phyloP scores from a whole-genome alignment of 257 asterid species.

The Lavandula angustifolia region DNA sequence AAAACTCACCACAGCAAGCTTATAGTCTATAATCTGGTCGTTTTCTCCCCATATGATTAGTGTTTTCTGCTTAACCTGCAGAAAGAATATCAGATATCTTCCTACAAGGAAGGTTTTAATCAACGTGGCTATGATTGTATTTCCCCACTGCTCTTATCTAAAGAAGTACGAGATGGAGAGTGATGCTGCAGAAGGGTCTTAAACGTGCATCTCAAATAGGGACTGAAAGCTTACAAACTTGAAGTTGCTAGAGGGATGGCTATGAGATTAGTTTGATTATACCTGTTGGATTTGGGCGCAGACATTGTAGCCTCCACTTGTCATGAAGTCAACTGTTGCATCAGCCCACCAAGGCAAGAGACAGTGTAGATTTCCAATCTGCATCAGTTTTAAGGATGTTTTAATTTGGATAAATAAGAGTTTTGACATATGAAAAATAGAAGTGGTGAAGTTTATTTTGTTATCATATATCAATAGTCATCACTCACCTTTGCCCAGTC shows the following conservation, averaged over 20 bases:
- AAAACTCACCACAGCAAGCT: constrained; percentile 72
- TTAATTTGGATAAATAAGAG: not conserved
- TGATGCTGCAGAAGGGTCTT: not conserved
- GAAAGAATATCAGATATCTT: constrained; percentile 17
- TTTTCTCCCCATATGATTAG: constrained; percentile 95
- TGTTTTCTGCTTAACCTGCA: constrained; percentile 81
- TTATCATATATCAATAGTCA: not conserved
- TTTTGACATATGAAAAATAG: not conserved
- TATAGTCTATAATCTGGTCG: constrained; percentile 78
- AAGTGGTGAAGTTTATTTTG: not conserved
- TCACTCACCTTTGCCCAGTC: constrained; percentile 86
- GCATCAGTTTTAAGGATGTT: constrained; percentile 23
- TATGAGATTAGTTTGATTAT: not conserved
- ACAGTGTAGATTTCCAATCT: constrained; percentile 92
- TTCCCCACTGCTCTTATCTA: not conserved
- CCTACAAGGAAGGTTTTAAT: not conserved
- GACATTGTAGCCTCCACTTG: constrained; percentile 83
- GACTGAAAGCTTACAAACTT: not conserved
- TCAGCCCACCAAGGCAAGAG: constrained; percentile 95
- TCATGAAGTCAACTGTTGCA: constrained; percentile 86
- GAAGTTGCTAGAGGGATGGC: not conserved
- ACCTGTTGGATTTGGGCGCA: constrained; percentile 56
- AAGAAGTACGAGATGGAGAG: not conserved
- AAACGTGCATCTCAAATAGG: too few species aligned
- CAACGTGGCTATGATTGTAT: not conserved